Evolutionary conservation across 306 rosid genomes (phyloP).

Genomic region (Hippophae gyantsensis): DNA sequence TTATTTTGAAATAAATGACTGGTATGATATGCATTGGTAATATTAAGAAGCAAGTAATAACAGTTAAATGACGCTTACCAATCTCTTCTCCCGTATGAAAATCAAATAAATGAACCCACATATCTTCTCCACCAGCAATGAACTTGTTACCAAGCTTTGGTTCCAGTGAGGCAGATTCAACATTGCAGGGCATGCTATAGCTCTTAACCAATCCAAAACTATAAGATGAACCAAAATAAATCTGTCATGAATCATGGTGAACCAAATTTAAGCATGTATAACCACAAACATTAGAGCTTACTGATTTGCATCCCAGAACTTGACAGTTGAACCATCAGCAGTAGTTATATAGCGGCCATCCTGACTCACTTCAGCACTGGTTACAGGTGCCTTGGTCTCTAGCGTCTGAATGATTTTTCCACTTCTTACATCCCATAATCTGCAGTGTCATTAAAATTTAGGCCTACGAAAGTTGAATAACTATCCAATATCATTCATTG

Average conservation of each 20-base stretch:
- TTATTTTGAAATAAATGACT: neutral
- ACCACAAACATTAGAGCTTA: constrained; percentile 26
- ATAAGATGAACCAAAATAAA: constrained; percentile 12
- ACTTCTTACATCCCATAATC: constrained; percentile 84
- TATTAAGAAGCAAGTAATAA: no score
- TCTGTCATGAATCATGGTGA: constrained; percentile 17
- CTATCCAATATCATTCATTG: no score
- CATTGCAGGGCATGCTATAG: constrained; percentile 85
- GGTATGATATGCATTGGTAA: neutral
- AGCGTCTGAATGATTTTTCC: constrained; percentile 78
- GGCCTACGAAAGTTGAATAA: neutral
- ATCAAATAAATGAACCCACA: constrained; percentile 94
- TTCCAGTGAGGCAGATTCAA: constrained; percentile 93
- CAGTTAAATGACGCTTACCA: constrained; percentile 31
- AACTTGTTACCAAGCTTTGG: constrained; percentile 89
- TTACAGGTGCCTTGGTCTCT: constrained; percentile 69
- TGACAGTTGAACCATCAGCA: constrained; percentile 80
- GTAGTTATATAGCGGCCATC: constrained; percentile 89
- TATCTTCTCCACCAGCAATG: constrained; percentile 95
- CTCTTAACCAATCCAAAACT: constrained; percentile 94
- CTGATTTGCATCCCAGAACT: constrained; percentile 95
- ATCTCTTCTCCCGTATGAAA: constrained; percentile 92
- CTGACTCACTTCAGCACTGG: constrained; percentile 91
- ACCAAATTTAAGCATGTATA: constrained; percentile 1
- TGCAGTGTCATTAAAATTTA: constrained; percentile 14